These are phyloP conservation scores for Chaetomium strumarium DNA, from an alignment of 2,329 filamentous ascomycete species.

Conservation along the genomic window DNA sequence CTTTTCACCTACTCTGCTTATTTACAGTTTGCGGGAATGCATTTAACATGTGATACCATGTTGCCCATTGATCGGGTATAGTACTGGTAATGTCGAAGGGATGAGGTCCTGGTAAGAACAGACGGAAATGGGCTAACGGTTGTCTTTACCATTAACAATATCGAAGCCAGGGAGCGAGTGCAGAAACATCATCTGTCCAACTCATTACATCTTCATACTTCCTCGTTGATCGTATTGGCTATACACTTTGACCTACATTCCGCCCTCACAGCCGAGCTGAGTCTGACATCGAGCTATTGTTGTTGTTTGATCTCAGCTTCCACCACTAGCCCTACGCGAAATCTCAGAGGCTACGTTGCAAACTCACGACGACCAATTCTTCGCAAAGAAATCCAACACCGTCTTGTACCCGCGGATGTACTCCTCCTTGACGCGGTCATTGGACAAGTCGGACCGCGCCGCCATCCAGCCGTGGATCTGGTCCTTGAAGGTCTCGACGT, in stretches of 20 bases:
- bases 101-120: too few relatives aligned
- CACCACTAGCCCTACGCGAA: background rate
- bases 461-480: conserved; percentile 74
- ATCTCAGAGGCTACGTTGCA: background rate
- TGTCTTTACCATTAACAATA: too few relatives aligned
- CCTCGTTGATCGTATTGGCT: too few relatives aligned
- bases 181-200: too few relatives aligned
- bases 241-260: background rate
- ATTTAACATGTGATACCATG: too few relatives aligned
- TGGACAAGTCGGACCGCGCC: conserved; percentile 53
- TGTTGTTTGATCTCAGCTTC: conserved; percentile 5
- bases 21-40: too few relatives aligned
- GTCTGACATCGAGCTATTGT: background rate
- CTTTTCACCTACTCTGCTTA: too few relatives aligned
- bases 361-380: conserved; percentile 37
- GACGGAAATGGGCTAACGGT: too few relatives aligned
- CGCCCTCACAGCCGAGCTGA: background rate
- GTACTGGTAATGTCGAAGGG: too few relatives aligned
- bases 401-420: conserved; percentile 57
- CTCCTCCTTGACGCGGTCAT: conserved; percentile 54
- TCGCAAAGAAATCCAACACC: conserved; percentile 51
- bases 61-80: too few relatives aligned
- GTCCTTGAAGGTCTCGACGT: conserved; percentile 59
- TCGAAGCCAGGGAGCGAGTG: too few relatives aligned
- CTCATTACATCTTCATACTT: too few relatives aligned